These are phyloP conservation scores for Mycena leptocephala DNA, from an alignment of 768 basidiomycete species.

Conservation along the genomic window DNA sequence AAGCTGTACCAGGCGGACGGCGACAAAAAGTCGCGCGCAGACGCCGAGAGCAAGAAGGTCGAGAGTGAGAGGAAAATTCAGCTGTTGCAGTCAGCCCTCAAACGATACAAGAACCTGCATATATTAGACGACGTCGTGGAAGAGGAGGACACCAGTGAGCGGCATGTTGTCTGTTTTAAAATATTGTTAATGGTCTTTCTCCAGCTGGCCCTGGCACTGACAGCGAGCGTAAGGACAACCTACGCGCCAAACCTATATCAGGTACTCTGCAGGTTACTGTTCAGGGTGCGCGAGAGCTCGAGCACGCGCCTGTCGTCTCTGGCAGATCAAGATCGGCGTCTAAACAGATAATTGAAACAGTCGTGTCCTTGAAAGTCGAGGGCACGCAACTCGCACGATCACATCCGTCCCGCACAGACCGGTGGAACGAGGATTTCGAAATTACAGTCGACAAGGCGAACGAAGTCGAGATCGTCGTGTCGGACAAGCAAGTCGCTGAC, in stretches of 20 bases:
- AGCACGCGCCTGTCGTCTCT: slow-evolving; percentile 87
- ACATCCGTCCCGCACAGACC: slow-evolving; percentile 93
- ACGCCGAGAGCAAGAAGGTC: slow-evolving; percentile 93
- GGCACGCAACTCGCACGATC: slow-evolving; percentile 94
- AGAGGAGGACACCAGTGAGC: slow-evolving; percentile 66
- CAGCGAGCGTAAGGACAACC: slow-evolving; percentile 92
- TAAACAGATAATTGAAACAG: slow-evolving; percentile 87
- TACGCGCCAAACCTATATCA: slow-evolving; percentile 94
- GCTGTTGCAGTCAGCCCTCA: slow-evolving; percentile 91
- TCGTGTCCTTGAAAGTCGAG: slow-evolving; percentile 96
- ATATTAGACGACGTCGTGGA: slow-evolving; percentile 93
- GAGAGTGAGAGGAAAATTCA: slow-evolving; percentile 99
- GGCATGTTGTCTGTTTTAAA: neutral
- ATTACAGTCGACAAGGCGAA: slow-evolving; percentile 98
- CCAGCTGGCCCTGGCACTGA: slow-evolving; percentile 72
- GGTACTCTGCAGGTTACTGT: slow-evolving; percentile 93
- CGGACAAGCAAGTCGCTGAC: slow-evolving; percentile 92
- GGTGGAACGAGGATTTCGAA: slow-evolving; percentile 98
- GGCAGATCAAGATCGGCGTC: slow-evolving; percentile 81
- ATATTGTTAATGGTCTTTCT: slow-evolving; percentile 8
- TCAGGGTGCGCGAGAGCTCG: slow-evolving; percentile 93
- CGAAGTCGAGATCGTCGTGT: slow-evolving; percentile 96
- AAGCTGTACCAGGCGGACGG: slow-evolving; percentile 97
- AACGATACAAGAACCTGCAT: slow-evolving; percentile 96
- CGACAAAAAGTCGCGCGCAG: slow-evolving; percentile 94